Conservation (phyloP, 1,284 basidiomycete genomes). For the Porogramme epimiltina region DNA sequence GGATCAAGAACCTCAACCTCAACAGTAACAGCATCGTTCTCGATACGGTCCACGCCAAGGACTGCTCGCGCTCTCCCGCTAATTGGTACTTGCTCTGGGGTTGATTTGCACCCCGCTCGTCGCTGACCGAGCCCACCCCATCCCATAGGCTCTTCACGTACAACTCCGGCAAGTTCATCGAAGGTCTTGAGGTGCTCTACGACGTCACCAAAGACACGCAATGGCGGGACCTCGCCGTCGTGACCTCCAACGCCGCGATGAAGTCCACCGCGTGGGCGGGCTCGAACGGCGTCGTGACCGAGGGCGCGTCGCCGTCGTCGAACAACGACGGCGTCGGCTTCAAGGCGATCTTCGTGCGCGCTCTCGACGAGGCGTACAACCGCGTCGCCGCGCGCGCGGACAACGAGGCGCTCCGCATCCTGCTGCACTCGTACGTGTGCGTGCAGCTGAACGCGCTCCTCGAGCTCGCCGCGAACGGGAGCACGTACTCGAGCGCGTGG, state of each 20-base stretch:
- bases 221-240: constrained; percentile 29
- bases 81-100: neutral
- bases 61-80: constrained; percentile 44
- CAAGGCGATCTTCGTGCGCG: constrained; percentile 52
- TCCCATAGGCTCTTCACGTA: constrained; percentile 29
- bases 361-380: constrained; percentile 37
- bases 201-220: constrained; percentile 42
- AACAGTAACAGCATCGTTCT: constrained; percentile 43
- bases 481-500: constrained; percentile 45
- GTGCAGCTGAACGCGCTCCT: constrained; percentile 55
- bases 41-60: constrained; percentile 46
- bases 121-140: no score
- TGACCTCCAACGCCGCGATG: constrained; percentile 26
- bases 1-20: constrained; percentile 48
- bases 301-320: constrained; percentile 39
- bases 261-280: constrained; percentile 48
- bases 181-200: constrained; percentile 47
- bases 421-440: constrained; percentile 48
- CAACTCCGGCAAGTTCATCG: constrained; percentile 53
- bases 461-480: constrained; percentile 46
- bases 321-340: constrained; percentile 52
- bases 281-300: constrained; percentile 48
- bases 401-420: constrained; percentile 37
- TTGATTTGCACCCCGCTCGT: no score
- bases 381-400: constrained; percentile 20